These are phyloP conservation scores for Iris pallida DNA, from an alignment of 116 monocot genomes.

Conservation along the genomic window DNA sequence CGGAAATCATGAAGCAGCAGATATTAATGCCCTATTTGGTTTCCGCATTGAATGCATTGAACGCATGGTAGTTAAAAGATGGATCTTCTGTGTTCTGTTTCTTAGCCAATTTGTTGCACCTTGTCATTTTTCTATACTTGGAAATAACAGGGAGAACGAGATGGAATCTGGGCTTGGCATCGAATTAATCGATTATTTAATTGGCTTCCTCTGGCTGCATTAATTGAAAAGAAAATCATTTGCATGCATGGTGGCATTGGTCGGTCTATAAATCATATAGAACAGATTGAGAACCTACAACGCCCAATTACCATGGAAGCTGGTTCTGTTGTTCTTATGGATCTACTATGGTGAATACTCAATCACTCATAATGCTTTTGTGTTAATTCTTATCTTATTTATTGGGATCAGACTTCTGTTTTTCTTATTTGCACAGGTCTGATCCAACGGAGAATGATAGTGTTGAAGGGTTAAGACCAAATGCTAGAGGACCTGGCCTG, in stretches of 20 bases:
- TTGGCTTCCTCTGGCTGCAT: slow-evolving; percentile 96
- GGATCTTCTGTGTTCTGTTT: background rate
- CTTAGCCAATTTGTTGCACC: background rate
- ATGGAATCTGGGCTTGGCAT: slow-evolving; percentile 99
- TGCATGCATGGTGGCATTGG: slow-evolving; percentile 99
- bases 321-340: slow-evolving; percentile 97
- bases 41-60: slow-evolving; percentile 99
- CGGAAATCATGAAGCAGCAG: slow-evolving; percentile 98
- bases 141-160: slow-evolving; percentile 78
- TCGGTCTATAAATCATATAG: slow-evolving; percentile 92
- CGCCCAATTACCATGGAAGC: slow-evolving; percentile 99
- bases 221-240: slow-evolving; percentile 99
- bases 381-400: background rate
- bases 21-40: slow-evolving; percentile 98
- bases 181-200: slow-evolving; percentile 92
- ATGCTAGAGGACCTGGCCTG: slow-evolving; percentile 97
- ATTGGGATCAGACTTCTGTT: background rate
- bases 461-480: slow-evolving; percentile 95
- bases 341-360: slow-evolving; percentile 71
- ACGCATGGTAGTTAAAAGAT: slow-evolving; percentile 65
- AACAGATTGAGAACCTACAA: slow-evolving; percentile 91
- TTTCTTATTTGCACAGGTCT: slow-evolving; percentile 52
- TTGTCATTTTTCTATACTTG: slow-evolving; percentile 12
- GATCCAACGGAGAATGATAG: slow-evolving; percentile 99
- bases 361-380: background rate